Evolutionary conservation across 257 asterid species (phyloP).

Genomic region (Cruciata laevipes): DNA sequence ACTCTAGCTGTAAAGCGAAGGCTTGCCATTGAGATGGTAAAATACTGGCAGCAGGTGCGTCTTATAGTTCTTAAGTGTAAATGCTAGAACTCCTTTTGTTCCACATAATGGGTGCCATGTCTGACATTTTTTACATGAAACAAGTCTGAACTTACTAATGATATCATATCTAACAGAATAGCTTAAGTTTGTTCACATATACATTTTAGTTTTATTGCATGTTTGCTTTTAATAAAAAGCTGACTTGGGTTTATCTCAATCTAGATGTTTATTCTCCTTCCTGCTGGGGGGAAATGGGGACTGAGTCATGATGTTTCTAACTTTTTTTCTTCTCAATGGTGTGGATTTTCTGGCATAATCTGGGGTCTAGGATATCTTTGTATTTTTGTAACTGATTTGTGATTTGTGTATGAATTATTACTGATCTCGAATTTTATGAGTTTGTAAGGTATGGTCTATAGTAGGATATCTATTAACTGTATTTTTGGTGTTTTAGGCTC

Average conservation of each 20-base stretch:
- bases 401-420: not conserved
- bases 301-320: not conserved
- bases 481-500: conserved; percentile 46
- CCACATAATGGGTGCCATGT: not conserved
- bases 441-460: not conserved
- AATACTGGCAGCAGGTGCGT: conserved; percentile 97
- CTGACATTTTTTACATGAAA: not conserved
- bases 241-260: not conserved
- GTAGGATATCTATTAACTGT: not conserved
- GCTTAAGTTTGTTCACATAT: not conserved
- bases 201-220: not conserved
- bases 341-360: not conserved
- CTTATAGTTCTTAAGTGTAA: not conserved
- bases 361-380: not conserved
- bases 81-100: not conserved
- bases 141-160: not conserved
- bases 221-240: not conserved
- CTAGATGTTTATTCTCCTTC: not conserved
- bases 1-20: conserved; percentile 97
- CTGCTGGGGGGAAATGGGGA: not conserved
- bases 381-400: too few relatives aligned
- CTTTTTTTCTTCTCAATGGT: too few relatives aligned
- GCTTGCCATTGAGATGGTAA: conserved; percentile 99
- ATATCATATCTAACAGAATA: not conserved
- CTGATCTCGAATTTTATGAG: not conserved